Evolutionary conservation across 2,329 filamentous ascomycete species (phyloP).

Genomic region (Cladophialophora psammophila): DNA sequence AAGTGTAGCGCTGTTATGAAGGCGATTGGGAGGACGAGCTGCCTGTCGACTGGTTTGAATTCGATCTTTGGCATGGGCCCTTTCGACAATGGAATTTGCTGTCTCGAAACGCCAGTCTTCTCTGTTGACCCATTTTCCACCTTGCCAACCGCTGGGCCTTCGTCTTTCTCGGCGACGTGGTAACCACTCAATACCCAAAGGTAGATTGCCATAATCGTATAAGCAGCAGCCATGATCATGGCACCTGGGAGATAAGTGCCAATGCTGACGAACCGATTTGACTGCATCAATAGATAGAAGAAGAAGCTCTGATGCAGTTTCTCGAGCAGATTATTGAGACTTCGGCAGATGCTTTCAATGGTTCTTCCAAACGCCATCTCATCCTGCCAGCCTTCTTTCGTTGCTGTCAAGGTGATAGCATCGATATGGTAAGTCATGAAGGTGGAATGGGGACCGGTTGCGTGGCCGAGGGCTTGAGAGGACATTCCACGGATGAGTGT

Average conservation of each 20-base stretch:
- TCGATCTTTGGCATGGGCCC: conserved; percentile 20
- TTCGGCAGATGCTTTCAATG: conserved; percentile 88
- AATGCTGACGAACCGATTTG: conserved; percentile 94
- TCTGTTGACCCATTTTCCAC: conserved; percentile 45
- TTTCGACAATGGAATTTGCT: conserved; percentile 13
- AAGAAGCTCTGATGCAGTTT: conserved; percentile 99
- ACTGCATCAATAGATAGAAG: conserved; percentile 94
- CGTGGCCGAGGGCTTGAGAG: conserved; percentile 86
- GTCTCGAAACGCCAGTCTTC: conserved; percentile 18
- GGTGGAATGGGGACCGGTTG: conserved; percentile 88
- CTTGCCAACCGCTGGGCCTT: conserved; percentile 36
- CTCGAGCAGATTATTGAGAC: conserved; percentile 94
- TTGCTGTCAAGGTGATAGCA: conserved; percentile 89
- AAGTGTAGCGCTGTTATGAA: conserved; percentile 77
- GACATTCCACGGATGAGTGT: conserved; percentile 94
- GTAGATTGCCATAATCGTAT: conserved; percentile 92
- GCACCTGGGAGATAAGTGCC: conserved; percentile 96
- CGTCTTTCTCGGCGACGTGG: conserved; percentile 43
- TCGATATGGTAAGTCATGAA: conserved; percentile 99
- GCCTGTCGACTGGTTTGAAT: conserved; percentile 47
- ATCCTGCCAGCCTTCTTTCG: conserved; percentile 93
- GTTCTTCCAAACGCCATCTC: conserved; percentile 94
- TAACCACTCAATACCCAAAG: conserved; percentile 91
- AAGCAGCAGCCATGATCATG: conserved; percentile 95
- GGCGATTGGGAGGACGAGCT: conserved; percentile 64